A percentile compares a stretch with the other conserved stretches of the same genome.
These are phyloP conservation scores for Exutisphaerella laricina DNA, from an alignment of 2,329 filamentous ascomycete genomes.

Conservation along the genomic window DNA sequence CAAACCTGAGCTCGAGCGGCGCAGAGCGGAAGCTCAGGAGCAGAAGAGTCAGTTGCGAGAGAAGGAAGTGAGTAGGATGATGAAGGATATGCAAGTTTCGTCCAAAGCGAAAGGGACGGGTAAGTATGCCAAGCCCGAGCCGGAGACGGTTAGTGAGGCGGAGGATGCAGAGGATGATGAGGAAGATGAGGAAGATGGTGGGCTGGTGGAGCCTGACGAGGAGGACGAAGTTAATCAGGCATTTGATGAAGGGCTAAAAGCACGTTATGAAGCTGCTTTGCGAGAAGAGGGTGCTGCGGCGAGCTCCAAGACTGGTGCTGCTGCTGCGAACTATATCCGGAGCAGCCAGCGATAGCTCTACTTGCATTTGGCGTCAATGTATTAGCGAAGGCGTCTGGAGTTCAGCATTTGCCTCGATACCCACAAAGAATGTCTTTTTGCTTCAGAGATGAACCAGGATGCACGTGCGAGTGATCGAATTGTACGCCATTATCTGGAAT, in stretches of 20 bases:
- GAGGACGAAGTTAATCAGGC: slow-evolving; percentile 54
- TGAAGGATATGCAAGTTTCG: slow-evolving; percentile 79
- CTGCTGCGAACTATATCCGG: slow-evolving; percentile 21
- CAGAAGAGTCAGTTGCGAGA: slow-evolving; percentile 67
- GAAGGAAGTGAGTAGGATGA: slow-evolving; percentile 82
- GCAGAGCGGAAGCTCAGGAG: slow-evolving; percentile 68
- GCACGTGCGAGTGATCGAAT: too few species aligned
- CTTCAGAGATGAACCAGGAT: too few species aligned
- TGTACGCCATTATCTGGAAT: too few species aligned
- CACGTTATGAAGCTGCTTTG: slow-evolving; percentile 72
- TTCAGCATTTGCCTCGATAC: neutral
- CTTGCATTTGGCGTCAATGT: slow-evolving; percentile 1
- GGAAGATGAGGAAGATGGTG: slow-evolving; percentile 40
- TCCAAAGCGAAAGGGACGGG: slow-evolving; percentile 33
- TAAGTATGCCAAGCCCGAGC: slow-evolving; percentile 37
- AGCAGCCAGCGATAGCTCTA: slow-evolving; percentile 16
- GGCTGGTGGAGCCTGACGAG: slow-evolving; percentile 48
- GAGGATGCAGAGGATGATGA: slow-evolving; percentile 50
- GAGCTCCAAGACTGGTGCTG: slow-evolving; percentile 9
- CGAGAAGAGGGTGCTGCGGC: slow-evolving; percentile 25
- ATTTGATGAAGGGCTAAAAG: slow-evolving; percentile 62
- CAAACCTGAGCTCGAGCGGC: slow-evolving; percentile 79
- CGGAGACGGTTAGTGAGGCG: slow-evolving; percentile 47
- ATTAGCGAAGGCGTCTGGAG: slow-evolving; percentile 11
- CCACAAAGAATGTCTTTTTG: too few species aligned